Evolutionary conservation across 306 rosid species (phyloP).

Genomic region (Datisca glomerata): DNA sequence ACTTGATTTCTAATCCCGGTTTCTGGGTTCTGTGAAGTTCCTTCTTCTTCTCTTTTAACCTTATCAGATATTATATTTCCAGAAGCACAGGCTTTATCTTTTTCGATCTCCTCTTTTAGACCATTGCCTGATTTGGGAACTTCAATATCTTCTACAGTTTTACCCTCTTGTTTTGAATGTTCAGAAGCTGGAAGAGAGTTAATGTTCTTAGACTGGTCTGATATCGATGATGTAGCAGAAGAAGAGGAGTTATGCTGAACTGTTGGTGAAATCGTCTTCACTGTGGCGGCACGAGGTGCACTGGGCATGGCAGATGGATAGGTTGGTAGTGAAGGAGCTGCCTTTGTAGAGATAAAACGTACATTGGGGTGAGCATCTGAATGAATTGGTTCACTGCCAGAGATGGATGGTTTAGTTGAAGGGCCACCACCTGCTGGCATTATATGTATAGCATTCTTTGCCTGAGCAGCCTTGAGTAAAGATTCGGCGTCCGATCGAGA

Average conservation of each 20-base stretch:
- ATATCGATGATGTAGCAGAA: slow-evolving; percentile 5
- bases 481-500: slow-evolving; percentile 43
- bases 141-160: slow-evolving; percentile 15
- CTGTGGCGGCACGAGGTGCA: slow-evolving; percentile 7
- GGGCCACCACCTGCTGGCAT: slow-evolving; percentile 30
- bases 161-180: slow-evolving; percentile 28
- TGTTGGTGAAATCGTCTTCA: slow-evolving; percentile 14
- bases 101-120: slow-evolving; percentile 13
- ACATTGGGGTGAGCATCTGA: slow-evolving; percentile 30
- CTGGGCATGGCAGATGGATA: slow-evolving; percentile 11
- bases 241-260: slow-evolving; percentile 16
- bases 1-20: background rate
- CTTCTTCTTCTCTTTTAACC: background rate
- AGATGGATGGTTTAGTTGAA: slow-evolving; percentile 22
- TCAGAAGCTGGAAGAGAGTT: slow-evolving; percentile 14
- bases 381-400: slow-evolving; percentile 16
- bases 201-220: slow-evolving; percentile 18
- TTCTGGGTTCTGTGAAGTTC: background rate
- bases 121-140: slow-evolving; percentile 7
- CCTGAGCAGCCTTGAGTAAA: slow-evolving; percentile 40
- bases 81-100: slow-evolving; percentile 2
- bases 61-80: background rate
- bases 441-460: slow-evolving; percentile 27
- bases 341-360: slow-evolving; percentile 11
- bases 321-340: slow-evolving; percentile 12